A percentile compares a stretch with the other conserved stretches of the same genome.
Evolutionary conservation across 345 rosid species (phyloP).

Genomic region (Excoecaria cochinchinensis): DNA sequence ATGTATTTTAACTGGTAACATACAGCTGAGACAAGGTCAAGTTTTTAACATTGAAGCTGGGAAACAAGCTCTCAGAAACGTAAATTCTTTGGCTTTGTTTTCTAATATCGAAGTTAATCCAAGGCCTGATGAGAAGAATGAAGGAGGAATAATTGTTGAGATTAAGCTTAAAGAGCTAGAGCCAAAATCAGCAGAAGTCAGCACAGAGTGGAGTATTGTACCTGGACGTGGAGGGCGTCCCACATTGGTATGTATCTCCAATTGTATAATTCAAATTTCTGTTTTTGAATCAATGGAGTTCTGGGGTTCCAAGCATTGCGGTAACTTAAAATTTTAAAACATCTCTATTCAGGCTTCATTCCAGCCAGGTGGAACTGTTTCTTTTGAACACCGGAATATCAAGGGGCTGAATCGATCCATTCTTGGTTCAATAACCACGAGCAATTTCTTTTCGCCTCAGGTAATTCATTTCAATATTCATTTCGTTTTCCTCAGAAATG

Average conservation of each 20-base stretch:
- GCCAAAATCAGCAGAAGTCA: constrained; percentile 97
- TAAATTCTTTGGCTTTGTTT: constrained; percentile 78
- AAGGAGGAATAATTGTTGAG: constrained; percentile 96
- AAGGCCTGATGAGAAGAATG: constrained; percentile 92
- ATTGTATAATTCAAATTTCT: neutral
- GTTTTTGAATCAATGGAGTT: neutral
- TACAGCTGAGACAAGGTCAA: constrained; percentile 79
- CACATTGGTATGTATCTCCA: constrained; percentile 56
- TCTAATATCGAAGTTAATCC: constrained; percentile 97
- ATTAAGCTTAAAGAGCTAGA: constrained; percentile 95
- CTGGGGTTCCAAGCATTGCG: neutral
- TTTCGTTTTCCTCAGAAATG: neutral
- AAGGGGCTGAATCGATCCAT: constrained; percentile 88
- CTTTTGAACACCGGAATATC: constrained; percentile 92
- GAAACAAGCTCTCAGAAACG: constrained; percentile 83
- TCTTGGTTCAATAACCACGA: constrained; percentile 92
- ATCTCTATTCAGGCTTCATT: constrained; percentile 66
- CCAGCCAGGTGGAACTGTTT: constrained; percentile 98
- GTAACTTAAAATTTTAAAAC: neutral
- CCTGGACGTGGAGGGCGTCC: constrained; percentile 99
- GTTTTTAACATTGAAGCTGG: constrained; percentile 96
- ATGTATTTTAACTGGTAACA: constrained; percentile 20
- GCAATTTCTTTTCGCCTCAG: constrained; percentile 94
- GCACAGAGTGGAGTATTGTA: constrained; percentile 97
- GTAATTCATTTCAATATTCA: constrained; percentile 31